Base-by-base conservation (phyloP, 1,284 basidiomycete species). In the Malassezia pachydermatis region DNA sequence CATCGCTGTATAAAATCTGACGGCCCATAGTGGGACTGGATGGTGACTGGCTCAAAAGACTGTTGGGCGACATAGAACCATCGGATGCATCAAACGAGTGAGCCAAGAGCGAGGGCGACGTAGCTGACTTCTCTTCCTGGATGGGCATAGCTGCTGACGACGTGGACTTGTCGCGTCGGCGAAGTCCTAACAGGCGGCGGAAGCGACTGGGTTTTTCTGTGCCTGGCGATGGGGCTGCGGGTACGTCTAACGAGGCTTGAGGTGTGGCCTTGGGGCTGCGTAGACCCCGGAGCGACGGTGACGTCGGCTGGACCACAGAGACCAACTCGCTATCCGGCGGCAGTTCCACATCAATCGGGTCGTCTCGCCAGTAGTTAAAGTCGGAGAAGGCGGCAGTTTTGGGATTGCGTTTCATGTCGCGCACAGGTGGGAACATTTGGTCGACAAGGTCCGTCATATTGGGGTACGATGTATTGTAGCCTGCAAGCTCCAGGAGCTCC, bases 401-500 rank as follows among this genome's bases (percentile, higher is more conserved):
- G 16, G 62, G 59, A 24, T 57, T 55, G 33, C 56, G 53, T 36
- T 59, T 84, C 67, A 86, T 86, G 45, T 82, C 81, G 25, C 59
- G 59, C 52, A 96, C 88, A 0, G 92, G 88, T 22, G 94, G 94
- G 77, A 99, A 99, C 83, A 95, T 92, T 72, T 95, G 90, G 75
- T 99, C 90, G 25, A 99, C 94, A 13, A 98, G 79, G 72, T 98
- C 92, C 14, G 92, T 95, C 88, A 92, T 95, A 72, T 88, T 84
- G 57, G 89, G 90, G 72, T 90, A 89, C 79, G 86, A 88, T 25
- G 88, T 94, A 70, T 92, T 95, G 76, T 98, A 95, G 0, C 92
- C 92, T 0, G 90, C 88, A 19, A 92, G 76, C 68, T 95, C 89
- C 25, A 99, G 77, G 43, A 98, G 77, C 74, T 98, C 94, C 79